phyloP scores from a whole-genome alignment of 2,329 filamentous ascomycete species.

The Xylariaceae sp. region DNA sequence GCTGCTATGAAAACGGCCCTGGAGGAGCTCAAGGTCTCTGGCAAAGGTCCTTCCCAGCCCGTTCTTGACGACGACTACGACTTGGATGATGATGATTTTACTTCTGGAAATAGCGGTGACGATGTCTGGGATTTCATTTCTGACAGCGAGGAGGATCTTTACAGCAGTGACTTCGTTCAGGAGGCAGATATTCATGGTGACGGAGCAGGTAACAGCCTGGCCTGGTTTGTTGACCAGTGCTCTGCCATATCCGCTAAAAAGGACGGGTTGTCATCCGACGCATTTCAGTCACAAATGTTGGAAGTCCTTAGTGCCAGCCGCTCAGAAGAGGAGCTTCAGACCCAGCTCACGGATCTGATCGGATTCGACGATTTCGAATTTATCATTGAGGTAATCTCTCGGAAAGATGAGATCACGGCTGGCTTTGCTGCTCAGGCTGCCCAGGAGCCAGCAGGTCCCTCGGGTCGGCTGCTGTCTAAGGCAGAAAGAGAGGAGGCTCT shows the following conservation, averaged over 20 bases:
- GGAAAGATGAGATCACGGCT: constrained; percentile 64
- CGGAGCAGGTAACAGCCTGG: constrained; percentile 44
- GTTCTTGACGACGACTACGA: constrained; percentile 57
- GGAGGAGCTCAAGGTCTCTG: constrained; percentile 60
- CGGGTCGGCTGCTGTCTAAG: constrained; percentile 62
- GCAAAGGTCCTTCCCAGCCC: constrained; percentile 33
- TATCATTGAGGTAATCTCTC: constrained; percentile 81
- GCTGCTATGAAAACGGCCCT: constrained; percentile 83
- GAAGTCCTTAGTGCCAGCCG: constrained; percentile 65
- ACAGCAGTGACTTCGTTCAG: constrained; percentile 62
- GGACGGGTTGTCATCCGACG: constrained; percentile 61
- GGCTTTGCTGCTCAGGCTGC: constrained; percentile 31
- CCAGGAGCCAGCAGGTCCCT: constrained; percentile 26
- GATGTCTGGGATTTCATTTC: constrained; percentile 94
- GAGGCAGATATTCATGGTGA: constrained; percentile 28
- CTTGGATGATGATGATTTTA: constrained; percentile 56
- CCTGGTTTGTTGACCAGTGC: constrained; percentile 73
- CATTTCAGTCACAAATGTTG: constrained; percentile 74
- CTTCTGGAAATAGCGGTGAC: constrained; percentile 60
- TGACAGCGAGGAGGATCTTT: constrained; percentile 61
- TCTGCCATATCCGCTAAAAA: constrained; percentile 59
- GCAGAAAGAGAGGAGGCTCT: constrained; percentile 76
- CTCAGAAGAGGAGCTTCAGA: constrained; percentile 84
- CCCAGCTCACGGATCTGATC: constrained; percentile 80
- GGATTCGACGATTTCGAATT: constrained; percentile 93